Percentiles rank a stretch among this genome's conserved stretches.
These are phyloP conservation scores for Gardenia jasminoides DNA, from an alignment of 257 asterid genomes.

Conservation along the genomic window DNA sequence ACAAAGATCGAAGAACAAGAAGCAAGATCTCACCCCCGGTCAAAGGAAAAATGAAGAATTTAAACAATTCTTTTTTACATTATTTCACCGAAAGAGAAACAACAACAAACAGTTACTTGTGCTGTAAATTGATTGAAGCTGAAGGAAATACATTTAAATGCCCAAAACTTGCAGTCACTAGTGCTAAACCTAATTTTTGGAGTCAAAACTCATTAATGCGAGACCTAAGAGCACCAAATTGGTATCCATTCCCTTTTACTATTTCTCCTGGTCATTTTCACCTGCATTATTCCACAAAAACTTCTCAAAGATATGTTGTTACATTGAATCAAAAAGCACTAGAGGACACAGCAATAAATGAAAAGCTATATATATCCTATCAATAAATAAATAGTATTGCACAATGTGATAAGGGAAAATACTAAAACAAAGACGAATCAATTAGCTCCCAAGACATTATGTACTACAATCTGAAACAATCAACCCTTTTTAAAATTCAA, in stretches of 20 bases:
- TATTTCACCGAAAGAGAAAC: too few relatives aligned
- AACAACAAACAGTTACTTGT: background rate
- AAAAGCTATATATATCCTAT: background rate
- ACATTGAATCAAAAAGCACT: too few relatives aligned
- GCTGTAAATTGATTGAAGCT: background rate
- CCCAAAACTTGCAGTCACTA: background rate
- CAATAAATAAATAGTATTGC: background rate
- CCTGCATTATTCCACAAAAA: background rate
- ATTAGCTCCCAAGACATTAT: background rate
- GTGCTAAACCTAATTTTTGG: background rate
- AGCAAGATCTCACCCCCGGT: background rate
- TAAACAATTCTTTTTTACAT: too few relatives aligned
- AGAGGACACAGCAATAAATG: background rate
- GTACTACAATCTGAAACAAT: background rate
- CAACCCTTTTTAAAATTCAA: background rate
- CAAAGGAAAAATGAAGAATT: too few relatives aligned
- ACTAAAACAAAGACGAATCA: too few relatives aligned
- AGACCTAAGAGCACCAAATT: background rate
- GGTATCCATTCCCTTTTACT: background rate
- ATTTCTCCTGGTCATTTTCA: background rate
- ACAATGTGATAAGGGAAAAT: background rate
- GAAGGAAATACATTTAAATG: background rate
- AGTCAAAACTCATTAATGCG: background rate
- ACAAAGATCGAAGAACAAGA: background rate
- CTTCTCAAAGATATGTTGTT: too few relatives aligned